Base-by-base conservation (phyloP, 805 yeast species). In the Yueomyces sinensis region DNA sequence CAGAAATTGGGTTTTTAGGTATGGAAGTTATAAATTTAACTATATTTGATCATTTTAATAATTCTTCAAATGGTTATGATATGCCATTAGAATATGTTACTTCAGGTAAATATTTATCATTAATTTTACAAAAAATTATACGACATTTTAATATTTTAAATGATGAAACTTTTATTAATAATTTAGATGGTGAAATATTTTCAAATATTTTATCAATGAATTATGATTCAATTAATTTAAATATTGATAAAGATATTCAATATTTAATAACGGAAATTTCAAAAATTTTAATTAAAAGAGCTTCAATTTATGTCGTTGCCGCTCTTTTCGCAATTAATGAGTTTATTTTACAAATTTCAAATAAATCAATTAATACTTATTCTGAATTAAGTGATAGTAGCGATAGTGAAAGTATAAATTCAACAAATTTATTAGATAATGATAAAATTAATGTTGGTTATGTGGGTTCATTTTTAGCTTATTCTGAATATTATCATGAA, bases 51-150 rank as follows among this genome's bases (percentile, higher is more conserved):
- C 28, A 29, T 17, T 22, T 22, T 2, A 29, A 32, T 2, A 33
- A 32, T 14, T 13, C 17, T 16, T 25, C 35, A 13, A 25, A 20
- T 18, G 28, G 32, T 27, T n/a, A 29, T n/a, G 35, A 34, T 13
- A 51, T 52, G 56, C 55, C 56, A 2, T 33, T 51, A n/a, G 58
- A 52, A 33, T 43, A 36, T 37, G 42, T 51, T 15, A 41, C 56
- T 1, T 34, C 50, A 1, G 58, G 58, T 5, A 52, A 45, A 32
- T 50, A 51, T 42, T 14, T 52, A 13, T 49, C 58, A 4, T 13
- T 36, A n/a, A 37, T 49, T 1, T 36, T 51, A 13, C 20, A 37
- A n/a, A 46, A 38, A 3, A 37, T 50, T 11, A 31, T 50, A 29
- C 16, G 32, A 5, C 27, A 40, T 19, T 46, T 45, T 31, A 17